Evolutionary conservation across 495 filamentous ascomycete species (phyloP).

Genomic region (Sordaria brevicollis): DNA sequence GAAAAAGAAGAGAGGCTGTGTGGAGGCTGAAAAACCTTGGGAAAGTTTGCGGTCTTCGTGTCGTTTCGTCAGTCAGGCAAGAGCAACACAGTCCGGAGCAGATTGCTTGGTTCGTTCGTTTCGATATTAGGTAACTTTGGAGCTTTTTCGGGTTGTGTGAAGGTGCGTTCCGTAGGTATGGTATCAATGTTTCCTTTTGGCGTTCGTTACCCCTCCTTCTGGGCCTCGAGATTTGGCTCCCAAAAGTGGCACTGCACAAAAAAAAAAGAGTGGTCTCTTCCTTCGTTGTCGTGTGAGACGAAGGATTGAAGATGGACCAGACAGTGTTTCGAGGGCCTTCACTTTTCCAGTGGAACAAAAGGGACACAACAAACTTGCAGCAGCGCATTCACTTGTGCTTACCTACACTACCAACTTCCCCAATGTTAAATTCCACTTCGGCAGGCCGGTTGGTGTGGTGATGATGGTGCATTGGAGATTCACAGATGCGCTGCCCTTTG

Average conservation of each 20-base stretch:
- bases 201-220: not conserved
- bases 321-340: too few species aligned
- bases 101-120: not conserved
- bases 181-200: not conserved
- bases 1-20: not conserved
- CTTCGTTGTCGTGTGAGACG: not conserved
- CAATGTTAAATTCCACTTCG: not conserved
- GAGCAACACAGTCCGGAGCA: not conserved
- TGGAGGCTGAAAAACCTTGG: not conserved
- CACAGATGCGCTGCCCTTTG: not conserved
- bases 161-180: not conserved
- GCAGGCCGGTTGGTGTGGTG: not conserved
- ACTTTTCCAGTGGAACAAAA: not conserved
- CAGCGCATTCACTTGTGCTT: not conserved
- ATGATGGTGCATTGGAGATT: not conserved
- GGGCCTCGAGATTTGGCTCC: not conserved
- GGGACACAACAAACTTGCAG: not conserved
- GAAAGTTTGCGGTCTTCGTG: not conserved
- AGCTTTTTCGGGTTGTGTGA: not conserved
- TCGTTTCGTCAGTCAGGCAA: not conserved
- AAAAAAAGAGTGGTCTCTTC: not conserved
- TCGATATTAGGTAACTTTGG: not conserved
- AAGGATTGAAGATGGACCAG: too few species aligned
- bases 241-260: not conserved
- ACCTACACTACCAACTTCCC: too few species aligned